These are phyloP conservation scores for Thuidium tamariscinum DNA, from an alignment of 225 moss, liverwort and hornwort species.

Conservation along the genomic window DNA sequence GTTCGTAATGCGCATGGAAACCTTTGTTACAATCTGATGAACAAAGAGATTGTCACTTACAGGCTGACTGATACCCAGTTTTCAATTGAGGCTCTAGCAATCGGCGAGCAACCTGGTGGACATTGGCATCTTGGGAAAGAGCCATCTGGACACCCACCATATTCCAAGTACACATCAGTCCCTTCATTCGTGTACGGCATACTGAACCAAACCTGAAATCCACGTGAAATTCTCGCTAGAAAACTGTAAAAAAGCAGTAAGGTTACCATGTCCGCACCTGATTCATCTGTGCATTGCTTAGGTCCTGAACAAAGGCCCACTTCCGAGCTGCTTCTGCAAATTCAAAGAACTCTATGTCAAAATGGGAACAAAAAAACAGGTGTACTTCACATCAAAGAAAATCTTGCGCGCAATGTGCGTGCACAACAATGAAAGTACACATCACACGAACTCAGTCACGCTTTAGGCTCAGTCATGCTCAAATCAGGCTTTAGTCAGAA, in stretches of 20 bases:
- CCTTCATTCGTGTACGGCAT: background rate
- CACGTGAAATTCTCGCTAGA: background rate
- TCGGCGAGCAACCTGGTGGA: conserved; percentile 32
- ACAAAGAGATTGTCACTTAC: background rate
- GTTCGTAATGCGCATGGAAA: background rate
- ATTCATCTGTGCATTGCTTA: conserved; percentile 13
- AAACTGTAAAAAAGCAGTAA: background rate
- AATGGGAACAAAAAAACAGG: background rate
- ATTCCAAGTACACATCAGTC: background rate
- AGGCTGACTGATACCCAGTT: conserved; percentile 5
- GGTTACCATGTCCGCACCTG: conserved; percentile 6
- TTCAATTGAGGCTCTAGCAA: conserved; percentile 32
- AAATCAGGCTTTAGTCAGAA: background rate
- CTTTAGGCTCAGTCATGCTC: background rate
- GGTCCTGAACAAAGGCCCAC: conserved; percentile 33
- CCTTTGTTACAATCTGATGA: background rate
- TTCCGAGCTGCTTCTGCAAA: conserved; percentile 41
- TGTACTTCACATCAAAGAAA: background rate
- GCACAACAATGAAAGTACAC: background rate
- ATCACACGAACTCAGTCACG: background rate
- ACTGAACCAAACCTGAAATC: background rate
- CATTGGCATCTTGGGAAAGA: background rate
- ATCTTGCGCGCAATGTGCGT: background rate
- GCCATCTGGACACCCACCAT: background rate
- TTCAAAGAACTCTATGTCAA: background rate